Evolutionary conservation across 140 eudicot genomes (phyloP).

Genomic region (Anethum foeniculum): DNA sequence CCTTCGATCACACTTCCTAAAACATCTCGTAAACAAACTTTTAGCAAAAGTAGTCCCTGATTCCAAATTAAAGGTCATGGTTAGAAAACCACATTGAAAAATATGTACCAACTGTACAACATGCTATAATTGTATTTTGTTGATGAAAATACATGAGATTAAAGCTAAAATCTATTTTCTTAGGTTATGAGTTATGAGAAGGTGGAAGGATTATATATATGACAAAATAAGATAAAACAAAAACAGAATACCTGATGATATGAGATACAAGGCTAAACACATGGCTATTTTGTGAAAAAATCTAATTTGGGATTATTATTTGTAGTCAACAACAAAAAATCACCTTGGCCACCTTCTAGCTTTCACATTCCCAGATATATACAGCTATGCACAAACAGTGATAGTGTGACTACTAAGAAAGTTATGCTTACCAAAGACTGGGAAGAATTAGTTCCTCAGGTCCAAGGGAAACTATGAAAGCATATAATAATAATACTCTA

Average conservation of each 20-base stretch:
- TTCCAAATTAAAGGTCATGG: neutral
- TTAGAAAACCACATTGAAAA: neutral
- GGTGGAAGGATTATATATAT: neutral
- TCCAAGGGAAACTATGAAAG: neutral
- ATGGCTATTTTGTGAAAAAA: neutral
- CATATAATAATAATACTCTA: neutral
- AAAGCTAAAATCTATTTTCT: neutral
- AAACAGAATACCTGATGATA: neutral
- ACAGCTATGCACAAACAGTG: neutral
- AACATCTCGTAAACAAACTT: neutral
- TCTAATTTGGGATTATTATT: neutral
- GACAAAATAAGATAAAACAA: neutral
- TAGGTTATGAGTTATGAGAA: neutral
- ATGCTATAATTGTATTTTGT: neutral
- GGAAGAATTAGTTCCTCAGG: neutral
- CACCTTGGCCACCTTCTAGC: neutral
- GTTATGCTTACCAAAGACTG: neutral
- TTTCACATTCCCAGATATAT: neutral
- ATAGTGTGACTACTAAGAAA: neutral
- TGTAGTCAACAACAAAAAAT: neutral
- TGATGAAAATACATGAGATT: neutral
- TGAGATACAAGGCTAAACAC: neutral
- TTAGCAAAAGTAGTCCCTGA: neutral
- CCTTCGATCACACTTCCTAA: neutral
- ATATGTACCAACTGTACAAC: neutral